These are phyloP conservation scores for Candida xiaguanensis DNA, from an alignment of 805 yeast species.

Conservation along the genomic window DNA sequence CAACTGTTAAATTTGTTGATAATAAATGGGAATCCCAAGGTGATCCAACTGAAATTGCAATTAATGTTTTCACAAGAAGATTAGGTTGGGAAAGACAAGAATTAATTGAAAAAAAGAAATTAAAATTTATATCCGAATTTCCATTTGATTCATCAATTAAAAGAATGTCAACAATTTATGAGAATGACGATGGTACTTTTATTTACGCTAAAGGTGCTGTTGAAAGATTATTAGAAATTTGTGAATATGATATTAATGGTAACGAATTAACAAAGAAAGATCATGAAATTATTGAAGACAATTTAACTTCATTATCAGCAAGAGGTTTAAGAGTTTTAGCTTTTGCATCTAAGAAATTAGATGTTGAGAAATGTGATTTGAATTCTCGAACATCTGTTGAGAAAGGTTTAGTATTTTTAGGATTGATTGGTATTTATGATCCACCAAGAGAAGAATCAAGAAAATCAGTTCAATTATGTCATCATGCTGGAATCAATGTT, in stretches of 20 bases:
- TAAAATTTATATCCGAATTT: conserved; percentile 23
- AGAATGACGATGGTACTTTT: background rate
- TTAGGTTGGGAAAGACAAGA: conserved; percentile 19
- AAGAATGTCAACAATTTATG: conserved; percentile 28
- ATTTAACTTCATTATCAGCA: conserved; percentile 23
- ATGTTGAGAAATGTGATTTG: conserved; percentile 3
- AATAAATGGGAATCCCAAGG: conserved; percentile 65
- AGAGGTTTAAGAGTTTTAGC: conserved; percentile 33
- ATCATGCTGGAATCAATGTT: conserved; percentile 32
- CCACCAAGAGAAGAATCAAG: conserved; percentile 33
- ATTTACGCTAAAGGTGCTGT: conserved; percentile 32
- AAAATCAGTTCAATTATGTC: conserved; percentile 25
- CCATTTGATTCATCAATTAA: conserved; percentile 33
- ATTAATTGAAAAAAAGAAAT: conserved; percentile 12
- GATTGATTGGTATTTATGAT: conserved; percentile 32
- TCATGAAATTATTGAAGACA: conserved; percentile 17
- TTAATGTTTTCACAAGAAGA: conserved; percentile 29
- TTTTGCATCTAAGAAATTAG: conserved; percentile 22
- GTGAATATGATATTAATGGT: conserved; percentile 19
- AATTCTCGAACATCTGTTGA: conserved; percentile 20
- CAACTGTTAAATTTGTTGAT: conserved; percentile 48
- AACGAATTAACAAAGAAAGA: conserved; percentile 17
- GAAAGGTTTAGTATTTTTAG: conserved; percentile 21
- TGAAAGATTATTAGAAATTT: conserved; percentile 23
- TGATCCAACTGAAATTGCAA: conserved; percentile 35